Percentiles rank a stretch among this genome's conserved stretches.
Evolutionary conservation across 495 filamentous ascomycete species (phyloP).

Genomic region (Geopyxis carbonaria): DNA sequence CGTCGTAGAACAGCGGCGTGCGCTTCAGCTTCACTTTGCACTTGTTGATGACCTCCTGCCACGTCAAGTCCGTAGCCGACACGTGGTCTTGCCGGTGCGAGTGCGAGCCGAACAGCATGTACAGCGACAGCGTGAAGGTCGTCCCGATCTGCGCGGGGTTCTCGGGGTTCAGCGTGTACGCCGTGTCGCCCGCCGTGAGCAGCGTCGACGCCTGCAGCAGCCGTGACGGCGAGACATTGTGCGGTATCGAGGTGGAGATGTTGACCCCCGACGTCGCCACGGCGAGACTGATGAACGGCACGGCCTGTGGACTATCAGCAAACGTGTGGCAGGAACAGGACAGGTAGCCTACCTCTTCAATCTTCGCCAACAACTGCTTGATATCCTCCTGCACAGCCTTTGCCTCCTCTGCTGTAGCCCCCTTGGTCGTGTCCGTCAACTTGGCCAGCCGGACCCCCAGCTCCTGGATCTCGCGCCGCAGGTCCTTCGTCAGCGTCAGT

Average conservation of each 20-base stretch:
- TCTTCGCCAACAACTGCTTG: conserved; percentile 52
- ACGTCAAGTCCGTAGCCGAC: conserved; percentile 47
- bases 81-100: conserved; percentile 44
- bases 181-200: conserved; percentile 70
- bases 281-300: conserved; percentile 84
- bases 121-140: conserved; percentile 73
- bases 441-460: conserved; percentile 64
- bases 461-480: conserved; percentile 76
- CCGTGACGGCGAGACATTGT: conserved; percentile 77
- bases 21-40: conserved; percentile 55
- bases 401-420: conserved; percentile 38
- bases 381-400: conserved; percentile 58
- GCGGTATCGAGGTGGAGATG: conserved; percentile 57
- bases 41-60: conserved; percentile 98
- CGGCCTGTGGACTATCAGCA: conserved; percentile 28
- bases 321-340: background rate
- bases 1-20: conserved; percentile 28
- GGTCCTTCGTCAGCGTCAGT: conserved; percentile 62
- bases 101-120: conserved; percentile 90
- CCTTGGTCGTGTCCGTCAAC: conserved; percentile 37
- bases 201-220: conserved; percentile 88
- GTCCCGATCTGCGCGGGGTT: conserved; percentile 71
- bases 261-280: conserved; percentile 89
- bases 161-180: conserved; percentile 49
- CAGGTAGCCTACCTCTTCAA: conserved; percentile 48